Conservation (phyloP, 2,329 filamentous ascomycete species). For the Stachybotrys chlorohalonatus region DNA sequence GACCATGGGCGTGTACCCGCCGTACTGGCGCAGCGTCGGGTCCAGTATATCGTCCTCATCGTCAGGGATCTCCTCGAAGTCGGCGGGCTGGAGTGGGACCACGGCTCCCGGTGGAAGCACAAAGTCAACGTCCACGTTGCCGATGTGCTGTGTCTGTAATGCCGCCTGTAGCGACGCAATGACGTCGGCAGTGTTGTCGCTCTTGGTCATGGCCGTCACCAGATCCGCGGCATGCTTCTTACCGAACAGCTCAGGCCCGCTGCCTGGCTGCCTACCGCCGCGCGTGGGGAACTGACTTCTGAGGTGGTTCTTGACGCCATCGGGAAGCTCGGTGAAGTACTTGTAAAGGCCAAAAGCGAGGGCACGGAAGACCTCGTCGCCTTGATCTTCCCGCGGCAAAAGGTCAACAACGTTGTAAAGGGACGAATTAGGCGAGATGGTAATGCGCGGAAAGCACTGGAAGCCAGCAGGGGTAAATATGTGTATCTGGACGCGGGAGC, state of each 20-base stretch:
- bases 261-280: conserved; percentile 47
- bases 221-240: conserved; percentile 91
- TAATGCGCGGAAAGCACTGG: conserved; percentile 82
- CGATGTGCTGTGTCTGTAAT: conserved; percentile 71
- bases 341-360: conserved; percentile 89
- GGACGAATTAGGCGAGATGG: conserved; percentile 84
- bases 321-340: conserved; percentile 83
- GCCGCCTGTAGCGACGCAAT: conserved; percentile 66
- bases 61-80: conserved; percentile 49
- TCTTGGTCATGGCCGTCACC: conserved; percentile 72
- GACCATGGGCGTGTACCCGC: conserved; percentile 66
- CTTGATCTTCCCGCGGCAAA: conserved; percentile 87
- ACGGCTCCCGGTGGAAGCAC: conserved; percentile 74
- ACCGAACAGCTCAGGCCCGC: conserved; percentile 64
- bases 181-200: conserved; percentile 67
- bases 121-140: conserved; percentile 80
- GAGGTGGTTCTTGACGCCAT: conserved; percentile 64
- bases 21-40: conserved; percentile 60
- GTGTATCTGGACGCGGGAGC: conserved; percentile 90
- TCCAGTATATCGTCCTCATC: conserved; percentile 59
- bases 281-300: conserved; percentile 47
- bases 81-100: conserved; percentile 50
- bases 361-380: conserved; percentile 84
- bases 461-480: conserved; percentile 85
- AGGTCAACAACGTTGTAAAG: conserved; percentile 86